These are phyloP conservation scores for Geoglossum glabrum DNA, from an alignment of 495 filamentous ascomycete species.

Conservation along the genomic window DNA sequence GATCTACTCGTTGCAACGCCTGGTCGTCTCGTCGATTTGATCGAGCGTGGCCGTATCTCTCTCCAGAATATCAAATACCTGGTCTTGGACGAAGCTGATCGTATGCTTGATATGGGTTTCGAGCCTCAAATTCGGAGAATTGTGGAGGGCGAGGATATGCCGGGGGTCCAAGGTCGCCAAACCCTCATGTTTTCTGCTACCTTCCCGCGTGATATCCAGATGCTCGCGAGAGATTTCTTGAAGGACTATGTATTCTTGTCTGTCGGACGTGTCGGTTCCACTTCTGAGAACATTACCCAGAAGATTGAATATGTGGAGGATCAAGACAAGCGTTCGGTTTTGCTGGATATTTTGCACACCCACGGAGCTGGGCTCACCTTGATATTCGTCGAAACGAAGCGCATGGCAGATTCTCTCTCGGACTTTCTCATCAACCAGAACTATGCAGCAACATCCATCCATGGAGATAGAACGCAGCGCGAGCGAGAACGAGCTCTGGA, in stretches of 20 bases:
- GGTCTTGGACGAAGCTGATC: constrained; percentile 97
- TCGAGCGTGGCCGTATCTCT: constrained; percentile 95
- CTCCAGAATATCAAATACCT: constrained; percentile 94
- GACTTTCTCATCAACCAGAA: constrained; percentile 96
- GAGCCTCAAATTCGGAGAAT: constrained; percentile 98
- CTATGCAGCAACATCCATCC: constrained; percentile 94
- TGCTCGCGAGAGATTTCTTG: constrained; percentile 93
- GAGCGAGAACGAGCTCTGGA: constrained; percentile 96
- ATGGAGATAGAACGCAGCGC: constrained; percentile 93
- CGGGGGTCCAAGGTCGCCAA: constrained; percentile 61
- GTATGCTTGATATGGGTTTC: constrained; percentile 99
- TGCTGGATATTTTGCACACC: constrained; percentile 92
- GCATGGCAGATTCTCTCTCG: constrained; percentile 93
- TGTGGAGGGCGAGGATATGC: constrained; percentile 97
- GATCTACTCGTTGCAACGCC: constrained; percentile 95
- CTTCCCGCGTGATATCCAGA: constrained; percentile 96
- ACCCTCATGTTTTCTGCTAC: constrained; percentile 99
- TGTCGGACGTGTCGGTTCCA: constrained; percentile 97
- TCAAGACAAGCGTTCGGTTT: constrained; percentile 86
- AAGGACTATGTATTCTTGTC: constrained; percentile 98
- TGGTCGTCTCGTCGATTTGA: constrained; percentile 89
- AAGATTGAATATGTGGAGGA: constrained; percentile 98
- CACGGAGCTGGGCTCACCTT: constrained; percentile 79
- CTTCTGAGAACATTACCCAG: constrained; percentile 98
- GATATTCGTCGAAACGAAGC: constrained; percentile 98